Evolutionary conservation across 1,284 basidiomycete genomes (phyloP).

Genomic region (Wolfiporia cocos): DNA sequence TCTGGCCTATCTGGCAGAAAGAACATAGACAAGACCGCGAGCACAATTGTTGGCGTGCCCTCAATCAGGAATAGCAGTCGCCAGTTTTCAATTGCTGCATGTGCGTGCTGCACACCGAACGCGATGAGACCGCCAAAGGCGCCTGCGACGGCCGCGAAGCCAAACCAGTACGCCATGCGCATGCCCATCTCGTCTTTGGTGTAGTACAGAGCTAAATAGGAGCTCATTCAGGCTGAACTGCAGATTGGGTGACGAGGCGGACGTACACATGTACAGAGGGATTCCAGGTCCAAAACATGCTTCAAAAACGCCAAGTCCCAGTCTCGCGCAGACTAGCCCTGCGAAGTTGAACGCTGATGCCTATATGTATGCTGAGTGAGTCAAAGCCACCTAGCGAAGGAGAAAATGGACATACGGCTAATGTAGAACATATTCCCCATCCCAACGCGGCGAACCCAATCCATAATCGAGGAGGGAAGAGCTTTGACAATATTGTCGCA

Average conservation of each 20-base stretch:
- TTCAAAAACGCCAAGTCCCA: constrained; percentile 66
- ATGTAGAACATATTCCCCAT: constrained; percentile 65
- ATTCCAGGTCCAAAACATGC: constrained; percentile 70
- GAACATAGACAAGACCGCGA: constrained; percentile 61
- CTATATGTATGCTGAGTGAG: constrained; percentile 37
- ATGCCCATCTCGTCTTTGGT: constrained; percentile 68
- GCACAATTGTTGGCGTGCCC: constrained; percentile 62
- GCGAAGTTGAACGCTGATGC: constrained; percentile 51
- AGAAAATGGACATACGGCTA: constrained; percentile 61
- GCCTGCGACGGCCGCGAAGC: constrained; percentile 73
- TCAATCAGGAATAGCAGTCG: constrained; percentile 74
- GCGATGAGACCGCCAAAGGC: constrained; percentile 75
- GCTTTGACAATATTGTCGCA: constrained; percentile 58
- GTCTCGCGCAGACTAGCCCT: constrained; percentile 49
- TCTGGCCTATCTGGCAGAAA: constrained; percentile 78
- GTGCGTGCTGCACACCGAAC: constrained; percentile 59
- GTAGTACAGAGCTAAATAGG: constrained; percentile 59
- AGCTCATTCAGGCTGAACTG: neutral
- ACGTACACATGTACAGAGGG: constrained; percentile 67
- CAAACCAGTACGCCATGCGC: constrained; percentile 74
- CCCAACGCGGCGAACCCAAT: constrained; percentile 59
- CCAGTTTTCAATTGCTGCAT: constrained; percentile 51
- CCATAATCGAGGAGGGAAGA: constrained; percentile 61
- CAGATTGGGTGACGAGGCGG: neutral
- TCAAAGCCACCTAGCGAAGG: too few relatives aligned